phyloP scores from a whole-genome alignment of 1,139 yeast species.

The Scheffersomyces cryptocercus region DNA sequence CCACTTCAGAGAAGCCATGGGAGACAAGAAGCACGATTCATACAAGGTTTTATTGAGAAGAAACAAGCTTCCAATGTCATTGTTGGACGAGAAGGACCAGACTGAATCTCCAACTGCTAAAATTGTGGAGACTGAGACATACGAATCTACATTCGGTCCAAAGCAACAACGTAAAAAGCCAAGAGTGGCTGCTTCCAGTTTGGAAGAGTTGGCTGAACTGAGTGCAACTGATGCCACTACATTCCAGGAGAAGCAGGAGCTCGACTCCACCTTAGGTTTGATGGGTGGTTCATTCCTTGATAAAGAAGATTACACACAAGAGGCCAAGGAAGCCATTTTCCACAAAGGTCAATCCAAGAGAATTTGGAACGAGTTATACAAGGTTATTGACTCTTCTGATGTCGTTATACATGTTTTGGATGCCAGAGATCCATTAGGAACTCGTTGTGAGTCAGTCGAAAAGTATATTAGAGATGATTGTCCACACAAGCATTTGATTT shows the following conservation, averaged over 20 bases:
- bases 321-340: conserved; percentile 94
- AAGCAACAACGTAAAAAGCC: conserved; percentile 94
- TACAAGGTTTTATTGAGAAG: conserved; percentile 86
- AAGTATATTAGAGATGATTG: conserved; percentile 91
- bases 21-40: conserved; percentile 81
- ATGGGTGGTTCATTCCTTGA: conserved; percentile 71
- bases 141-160: conserved; percentile 84
- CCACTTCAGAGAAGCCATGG: conserved; percentile 93
- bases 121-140: conserved; percentile 87
- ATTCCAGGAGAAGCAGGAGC: conserved; percentile 74
- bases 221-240: conserved; percentile 60
- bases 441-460: conserved; percentile 91
- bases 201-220: conserved; percentile 75
- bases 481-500: conserved; percentile 94
- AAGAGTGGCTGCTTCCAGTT: conserved; percentile 68
- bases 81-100: conserved; percentile 79
- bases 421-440: conserved; percentile 97
- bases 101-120: conserved; percentile 75
- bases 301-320: conserved; percentile 80
- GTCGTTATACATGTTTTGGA: conserved; percentile 95
- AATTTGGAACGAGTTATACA: conserved; percentile 97
- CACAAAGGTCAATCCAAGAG: conserved; percentile 97
- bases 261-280: conserved; percentile 72
- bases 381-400: conserved; percentile 96
- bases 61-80: conserved; percentile 94